phyloP scores from a whole-genome alignment of 306 rosid species.

The Medicago arabica region DNA sequence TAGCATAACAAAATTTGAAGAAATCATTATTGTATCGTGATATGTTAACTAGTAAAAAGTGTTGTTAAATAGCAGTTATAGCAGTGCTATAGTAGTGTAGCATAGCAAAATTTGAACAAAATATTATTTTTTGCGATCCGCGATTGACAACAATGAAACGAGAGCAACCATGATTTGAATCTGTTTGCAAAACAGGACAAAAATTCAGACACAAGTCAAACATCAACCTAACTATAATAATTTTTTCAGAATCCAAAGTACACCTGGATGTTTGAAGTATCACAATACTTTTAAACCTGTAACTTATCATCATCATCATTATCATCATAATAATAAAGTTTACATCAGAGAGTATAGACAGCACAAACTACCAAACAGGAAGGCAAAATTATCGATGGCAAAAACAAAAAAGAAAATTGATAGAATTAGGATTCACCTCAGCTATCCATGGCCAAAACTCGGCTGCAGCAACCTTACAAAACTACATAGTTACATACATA shows the following conservation, averaged over 20 bases:
- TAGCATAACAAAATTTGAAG: background rate
- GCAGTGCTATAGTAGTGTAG: background rate
- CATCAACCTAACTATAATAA: slow-evolving; percentile 26
- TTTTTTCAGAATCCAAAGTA: slow-evolving; percentile 9
- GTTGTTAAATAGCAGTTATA: too few species aligned
- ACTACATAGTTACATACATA: slow-evolving; percentile 80
- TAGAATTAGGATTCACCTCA: slow-evolving; percentile 54
- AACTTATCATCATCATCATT: background rate
- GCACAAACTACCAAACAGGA: slow-evolving; percentile 31
- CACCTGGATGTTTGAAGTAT: slow-evolving; percentile 8
- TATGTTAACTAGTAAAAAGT: background rate
- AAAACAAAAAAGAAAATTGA: slow-evolving; percentile 14
- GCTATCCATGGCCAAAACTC: slow-evolving; percentile 47
- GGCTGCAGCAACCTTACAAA: slow-evolving; percentile 50
- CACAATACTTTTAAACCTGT: slow-evolving; percentile 18
- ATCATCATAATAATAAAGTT: slow-evolving; percentile 6
- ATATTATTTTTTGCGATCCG: background rate
- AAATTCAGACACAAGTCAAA: slow-evolving; percentile 25
- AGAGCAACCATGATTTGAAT: slow-evolving; percentile 15
- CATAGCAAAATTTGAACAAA: background rate
- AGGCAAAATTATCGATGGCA: background rate
- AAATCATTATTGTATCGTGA: background rate
- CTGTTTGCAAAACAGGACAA: slow-evolving; percentile 13
- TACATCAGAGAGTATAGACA: background rate
- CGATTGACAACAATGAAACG: background rate